Percentiles rank a stretch among this genome's conserved stretches.
Evolutionary conservation across 148 eudicot genomes (phyloP).

Genomic region (Spergularia bocconei): DNA sequence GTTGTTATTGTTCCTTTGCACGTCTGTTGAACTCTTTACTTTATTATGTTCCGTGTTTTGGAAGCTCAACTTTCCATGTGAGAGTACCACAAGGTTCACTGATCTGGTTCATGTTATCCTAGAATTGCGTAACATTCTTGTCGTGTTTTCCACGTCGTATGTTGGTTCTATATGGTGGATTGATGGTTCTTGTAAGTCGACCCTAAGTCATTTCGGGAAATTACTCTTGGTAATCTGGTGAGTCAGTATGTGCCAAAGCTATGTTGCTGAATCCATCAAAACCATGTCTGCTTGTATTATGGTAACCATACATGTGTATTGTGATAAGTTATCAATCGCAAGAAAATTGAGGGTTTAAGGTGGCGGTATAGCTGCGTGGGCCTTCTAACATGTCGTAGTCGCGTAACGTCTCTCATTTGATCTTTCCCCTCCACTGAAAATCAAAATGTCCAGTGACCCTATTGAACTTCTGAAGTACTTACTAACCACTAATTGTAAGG

Average conservation of each 20-base stretch:
- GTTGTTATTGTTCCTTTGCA: background rate
- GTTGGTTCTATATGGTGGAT: too few species aligned
- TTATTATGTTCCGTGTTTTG: background rate
- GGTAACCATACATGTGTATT: background rate
- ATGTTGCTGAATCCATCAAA: background rate
- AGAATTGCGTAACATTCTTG: background rate
- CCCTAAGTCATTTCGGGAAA: background rate
- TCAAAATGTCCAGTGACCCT: constrained; percentile 10
- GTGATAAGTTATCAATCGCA: constrained; percentile 8
- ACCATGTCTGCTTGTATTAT: background rate
- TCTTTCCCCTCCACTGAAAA: background rate
- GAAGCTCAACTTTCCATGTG: background rate
- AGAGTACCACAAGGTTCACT: background rate
- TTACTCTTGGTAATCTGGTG: background rate
- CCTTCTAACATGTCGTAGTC: background rate
- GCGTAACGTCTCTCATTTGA: background rate
- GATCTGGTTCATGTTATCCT: background rate
- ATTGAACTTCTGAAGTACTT: constrained; percentile 4
- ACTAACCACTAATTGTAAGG: background rate
- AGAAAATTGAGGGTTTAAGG: background rate
- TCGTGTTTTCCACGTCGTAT: background rate
- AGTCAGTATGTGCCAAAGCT: background rate
- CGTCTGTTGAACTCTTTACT: background rate
- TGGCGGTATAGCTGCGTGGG: background rate
- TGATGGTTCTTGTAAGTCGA: background rate